Evolutionary conservation across 495 filamentous ascomycete species (phyloP).

Genomic region (Astrothelium macrocarpum): DNA sequence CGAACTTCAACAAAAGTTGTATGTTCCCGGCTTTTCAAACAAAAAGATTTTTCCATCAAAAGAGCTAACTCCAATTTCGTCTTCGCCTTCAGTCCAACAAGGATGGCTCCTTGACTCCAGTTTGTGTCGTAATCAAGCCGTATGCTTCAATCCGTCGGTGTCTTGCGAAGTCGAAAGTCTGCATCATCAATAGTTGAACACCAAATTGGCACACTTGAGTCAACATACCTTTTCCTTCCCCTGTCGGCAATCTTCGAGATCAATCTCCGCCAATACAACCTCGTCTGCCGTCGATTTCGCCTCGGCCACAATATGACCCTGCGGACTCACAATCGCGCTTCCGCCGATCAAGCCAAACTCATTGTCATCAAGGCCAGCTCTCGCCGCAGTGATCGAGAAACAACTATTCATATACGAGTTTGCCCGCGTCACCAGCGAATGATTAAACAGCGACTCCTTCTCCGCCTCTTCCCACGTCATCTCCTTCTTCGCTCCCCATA

Average conservation of each 20-base stretch:
- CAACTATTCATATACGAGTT: constrained; percentile 42
- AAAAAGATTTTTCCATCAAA: not conserved
- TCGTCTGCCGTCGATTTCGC: constrained; percentile 37
- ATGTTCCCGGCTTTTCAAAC: not conserved
- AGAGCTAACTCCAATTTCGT: not conserved
- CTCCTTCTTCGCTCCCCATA: constrained; percentile 34
- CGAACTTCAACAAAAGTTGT: not conserved
- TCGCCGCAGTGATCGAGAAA: constrained; percentile 38
- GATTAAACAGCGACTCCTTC: constrained; percentile 37
- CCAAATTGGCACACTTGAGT: not conserved
- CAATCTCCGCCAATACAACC: constrained; percentile 39
- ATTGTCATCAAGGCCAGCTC: constrained; percentile 40
- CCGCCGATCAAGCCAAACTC: constrained; percentile 39
- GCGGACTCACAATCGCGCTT: constrained; percentile 40
- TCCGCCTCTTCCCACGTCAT: constrained; percentile 36
- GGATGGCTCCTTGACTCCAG: constrained; percentile 39
- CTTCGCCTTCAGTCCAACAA: constrained; percentile 1
- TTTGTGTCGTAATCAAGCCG: constrained; percentile 31
- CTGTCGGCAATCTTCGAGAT: constrained; percentile 36
- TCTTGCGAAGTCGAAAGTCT: constrained; percentile 39
- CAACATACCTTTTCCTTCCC: constrained; percentile 31
- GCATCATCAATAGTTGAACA: not conserved
- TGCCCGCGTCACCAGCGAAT: constrained; percentile 37
- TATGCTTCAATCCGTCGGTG: constrained; percentile 42
- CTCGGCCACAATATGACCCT: constrained; percentile 41